Percentiles rank a stretch among this genome's conserved stretches.
phyloP scores from a whole-genome alignment of 1,139 yeast genomes.

The Magnusiomyces fungicola region DNA sequence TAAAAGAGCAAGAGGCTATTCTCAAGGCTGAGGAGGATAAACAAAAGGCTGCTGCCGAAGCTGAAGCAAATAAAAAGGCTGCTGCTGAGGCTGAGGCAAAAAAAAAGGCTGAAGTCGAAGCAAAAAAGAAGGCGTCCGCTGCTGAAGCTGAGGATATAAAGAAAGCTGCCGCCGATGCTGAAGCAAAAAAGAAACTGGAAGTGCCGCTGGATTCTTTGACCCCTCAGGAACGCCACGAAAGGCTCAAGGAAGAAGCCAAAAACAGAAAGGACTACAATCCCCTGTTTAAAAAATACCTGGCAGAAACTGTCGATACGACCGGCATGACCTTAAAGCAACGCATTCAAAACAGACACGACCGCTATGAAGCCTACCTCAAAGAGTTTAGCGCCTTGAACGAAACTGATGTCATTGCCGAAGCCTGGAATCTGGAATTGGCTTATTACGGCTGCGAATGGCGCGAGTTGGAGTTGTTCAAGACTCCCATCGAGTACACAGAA shows the following conservation, averaged over 20 bases:
- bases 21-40: too few species aligned
- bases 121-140: too few species aligned
- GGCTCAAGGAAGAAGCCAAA: slow-evolving; percentile 5
- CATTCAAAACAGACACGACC: slow-evolving; percentile 6
- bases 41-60: too few species aligned
- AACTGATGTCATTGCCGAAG: not conserved
- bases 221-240: slow-evolving; percentile 7
- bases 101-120: too few species aligned
- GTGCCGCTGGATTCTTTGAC: too few species aligned
- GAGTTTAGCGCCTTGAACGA: not conserved
- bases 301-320: slow-evolving; percentile 4
- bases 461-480: slow-evolving; percentile 10
- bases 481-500: slow-evolving; percentile 4
- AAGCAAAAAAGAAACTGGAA: too few species aligned
- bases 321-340: slow-evolving; percentile 5
- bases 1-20: too few species aligned
- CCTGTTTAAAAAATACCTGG: not conserved
- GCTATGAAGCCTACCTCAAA: slow-evolving; percentile 11
- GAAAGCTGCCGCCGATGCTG: too few species aligned
- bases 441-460: slow-evolving; percentile 11
- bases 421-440: slow-evolving; percentile 5
- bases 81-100: too few species aligned
- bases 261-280: not conserved
- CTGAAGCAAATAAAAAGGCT: too few species aligned
- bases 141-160: too few species aligned